Evolutionary conservation across 257 asterid genomes (phyloP).

Genomic region (Salvia miltiorrhiza): DNA sequence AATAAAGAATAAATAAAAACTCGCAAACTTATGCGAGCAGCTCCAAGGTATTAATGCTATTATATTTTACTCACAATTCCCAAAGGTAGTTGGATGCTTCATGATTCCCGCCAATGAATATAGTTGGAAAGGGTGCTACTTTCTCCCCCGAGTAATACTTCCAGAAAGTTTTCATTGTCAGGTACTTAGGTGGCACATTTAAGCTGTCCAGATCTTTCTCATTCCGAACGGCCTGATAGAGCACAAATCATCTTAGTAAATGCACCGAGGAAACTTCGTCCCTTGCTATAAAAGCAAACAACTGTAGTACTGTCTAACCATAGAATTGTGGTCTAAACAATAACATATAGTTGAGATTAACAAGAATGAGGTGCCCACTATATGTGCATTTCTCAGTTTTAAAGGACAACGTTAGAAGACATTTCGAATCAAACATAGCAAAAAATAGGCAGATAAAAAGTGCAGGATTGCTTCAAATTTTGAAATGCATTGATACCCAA

Average conservation of each 20-base stretch:
- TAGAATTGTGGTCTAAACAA: neutral
- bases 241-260: constrained; percentile 14
- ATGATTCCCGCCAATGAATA: constrained; percentile 88
- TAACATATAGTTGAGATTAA: constrained; percentile 1
- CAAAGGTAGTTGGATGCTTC: constrained; percentile 89
- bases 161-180: constrained; percentile 86
- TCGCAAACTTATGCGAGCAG: constrained; percentile 12
- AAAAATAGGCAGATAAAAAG: neutral
- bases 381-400: neutral
- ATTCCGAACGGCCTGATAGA: constrained; percentile 72
- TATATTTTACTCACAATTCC: constrained; percentile 65
- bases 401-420: neutral
- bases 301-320: neutral
- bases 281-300: constrained; percentile 6
- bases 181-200: constrained; percentile 63
- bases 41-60: constrained; percentile 13
- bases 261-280: neutral
- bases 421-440: constrained; percentile 1
- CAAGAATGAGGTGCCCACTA: neutral
- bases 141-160: constrained; percentile 95
- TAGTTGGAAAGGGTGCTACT: constrained; percentile 79
- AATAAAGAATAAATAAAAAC: neutral
- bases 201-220: constrained; percentile 63
- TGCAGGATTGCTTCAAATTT: neutral
- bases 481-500: neutral